These are phyloP conservation scores for Cubamyces lactineus DNA, from an alignment of 768 basidiomycete genomes.

Conservation along the genomic window DNA sequence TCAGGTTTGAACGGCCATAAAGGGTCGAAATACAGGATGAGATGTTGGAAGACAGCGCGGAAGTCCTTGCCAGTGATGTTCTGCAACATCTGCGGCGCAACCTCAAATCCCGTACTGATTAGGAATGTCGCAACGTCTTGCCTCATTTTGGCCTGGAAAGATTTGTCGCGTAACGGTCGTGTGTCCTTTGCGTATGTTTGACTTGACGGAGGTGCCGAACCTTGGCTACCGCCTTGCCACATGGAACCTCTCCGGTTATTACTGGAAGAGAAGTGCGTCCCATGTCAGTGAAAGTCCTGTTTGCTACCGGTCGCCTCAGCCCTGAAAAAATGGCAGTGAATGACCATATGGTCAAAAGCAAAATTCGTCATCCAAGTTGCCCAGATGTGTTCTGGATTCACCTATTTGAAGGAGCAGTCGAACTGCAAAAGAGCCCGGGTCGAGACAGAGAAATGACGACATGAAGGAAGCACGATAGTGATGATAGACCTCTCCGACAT, in stretches of 20 bases:
- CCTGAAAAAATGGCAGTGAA: too few relatives aligned
- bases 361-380: background rate
- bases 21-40: slow-evolving; percentile 74
- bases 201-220: slow-evolving; percentile 52
- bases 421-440: too few relatives aligned
- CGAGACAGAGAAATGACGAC: background rate
- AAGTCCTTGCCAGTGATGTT: slow-evolving; percentile 89
- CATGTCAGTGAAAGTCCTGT: background rate
- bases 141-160: slow-evolving; percentile 75
- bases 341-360: background rate
- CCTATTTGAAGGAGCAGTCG: too few relatives aligned
- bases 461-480: background rate
- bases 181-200: slow-evolving; percentile 66
- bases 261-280: slow-evolving; percentile 34
- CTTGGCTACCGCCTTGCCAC: slow-evolving; percentile 59
- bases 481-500: background rate
- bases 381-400: too few relatives aligned
- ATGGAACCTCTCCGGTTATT: slow-evolving; percentile 78
- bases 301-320: too few relatives aligned
- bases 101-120: slow-evolving; percentile 63
- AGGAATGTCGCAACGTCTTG: slow-evolving; percentile 79
- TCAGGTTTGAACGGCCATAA: slow-evolving; percentile 58
- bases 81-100: slow-evolving; percentile 66
- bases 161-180: slow-evolving; percentile 75
- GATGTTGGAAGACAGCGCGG: slow-evolving; percentile 78